Conservation (phyloP, 2,329 filamentous ascomycete genomes). For the Phaeosphaeriaceae sp. region DNA sequence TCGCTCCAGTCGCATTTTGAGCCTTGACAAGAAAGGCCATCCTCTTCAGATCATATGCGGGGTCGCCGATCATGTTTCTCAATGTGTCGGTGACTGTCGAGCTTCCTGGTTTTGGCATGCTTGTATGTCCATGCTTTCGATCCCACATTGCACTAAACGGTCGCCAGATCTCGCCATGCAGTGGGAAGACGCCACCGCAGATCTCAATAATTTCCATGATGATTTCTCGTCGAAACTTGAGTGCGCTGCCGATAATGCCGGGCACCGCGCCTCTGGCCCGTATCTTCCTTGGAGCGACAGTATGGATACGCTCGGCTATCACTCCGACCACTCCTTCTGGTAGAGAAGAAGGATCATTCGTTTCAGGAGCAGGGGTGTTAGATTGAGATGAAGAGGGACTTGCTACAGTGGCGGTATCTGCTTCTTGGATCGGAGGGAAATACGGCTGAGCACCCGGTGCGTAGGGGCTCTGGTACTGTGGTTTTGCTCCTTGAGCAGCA, state of each 20-base stretch:
- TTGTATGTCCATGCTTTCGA: slow-evolving; percentile 43
- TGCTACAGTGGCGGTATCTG: background rate
- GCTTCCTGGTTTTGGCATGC: slow-evolving; percentile 56
- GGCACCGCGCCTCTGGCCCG: slow-evolving; percentile 10
- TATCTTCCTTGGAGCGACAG: slow-evolving; percentile 9
- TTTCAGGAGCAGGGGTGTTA: background rate
- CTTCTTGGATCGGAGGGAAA: background rate
- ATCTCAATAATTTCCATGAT: slow-evolving; percentile 61
- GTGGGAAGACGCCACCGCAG: slow-evolving; percentile 62
- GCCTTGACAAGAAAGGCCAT: slow-evolving; percentile 43
- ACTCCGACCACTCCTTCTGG: slow-evolving; percentile 12
- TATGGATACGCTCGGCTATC: slow-evolving; percentile 8
- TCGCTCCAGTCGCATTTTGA: slow-evolving; percentile 36
- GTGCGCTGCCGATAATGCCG: slow-evolving; percentile 18
- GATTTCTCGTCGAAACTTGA: slow-evolving; percentile 48
- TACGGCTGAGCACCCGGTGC: slow-evolving; percentile 5
- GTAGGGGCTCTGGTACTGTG: slow-evolving; percentile 29
- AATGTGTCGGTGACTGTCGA: slow-evolving; percentile 60
- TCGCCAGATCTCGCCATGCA: slow-evolving; percentile 61
- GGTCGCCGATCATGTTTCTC: slow-evolving; percentile 56
- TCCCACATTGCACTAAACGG: slow-evolving; percentile 63
- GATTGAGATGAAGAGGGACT: background rate
- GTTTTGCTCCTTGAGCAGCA: background rate
- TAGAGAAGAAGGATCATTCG: slow-evolving; percentile 5
- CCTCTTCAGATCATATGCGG: slow-evolving; percentile 57